These are phyloP conservation scores for Pythium vanterpoolii DNA, from an alignment of 352 stramenopile species.

Conservation along the genomic window DNA sequence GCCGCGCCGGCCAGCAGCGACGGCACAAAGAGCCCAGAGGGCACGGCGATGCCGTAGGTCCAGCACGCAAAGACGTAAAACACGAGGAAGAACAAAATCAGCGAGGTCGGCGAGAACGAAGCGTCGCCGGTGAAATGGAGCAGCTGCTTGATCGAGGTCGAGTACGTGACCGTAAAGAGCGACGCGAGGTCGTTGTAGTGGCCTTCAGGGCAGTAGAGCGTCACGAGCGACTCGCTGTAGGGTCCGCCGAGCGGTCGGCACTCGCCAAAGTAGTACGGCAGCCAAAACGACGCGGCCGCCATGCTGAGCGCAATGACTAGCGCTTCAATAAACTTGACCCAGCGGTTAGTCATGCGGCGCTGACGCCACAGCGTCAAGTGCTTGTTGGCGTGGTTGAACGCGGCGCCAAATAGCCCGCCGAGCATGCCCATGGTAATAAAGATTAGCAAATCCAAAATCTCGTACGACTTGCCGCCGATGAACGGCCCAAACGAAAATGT, in stretches of 20 bases:
- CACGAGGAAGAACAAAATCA: slow-evolving; percentile 96
- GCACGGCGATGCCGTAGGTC: slow-evolving; percentile 97
- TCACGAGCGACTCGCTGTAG: slow-evolving; percentile 84
- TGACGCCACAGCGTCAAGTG: slow-evolving; percentile 86
- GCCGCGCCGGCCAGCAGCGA: slow-evolving; percentile 94
- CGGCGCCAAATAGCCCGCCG: slow-evolving; percentile 95
- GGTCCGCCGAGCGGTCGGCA: slow-evolving; percentile 47
- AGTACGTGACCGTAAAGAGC: slow-evolving; percentile 94
- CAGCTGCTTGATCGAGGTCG: slow-evolving; percentile 94
- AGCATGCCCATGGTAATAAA: slow-evolving; percentile 97
- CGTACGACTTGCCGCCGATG: slow-evolving; percentile 86
- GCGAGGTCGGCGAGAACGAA: slow-evolving; percentile 92
- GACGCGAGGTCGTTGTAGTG: slow-evolving; percentile 98
- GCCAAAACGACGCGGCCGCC: slow-evolving; percentile 68
- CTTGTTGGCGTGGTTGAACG: slow-evolving; percentile 96
- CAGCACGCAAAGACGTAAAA: slow-evolving; percentile 93
- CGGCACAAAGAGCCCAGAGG: slow-evolving; percentile 96
- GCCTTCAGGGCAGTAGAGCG: slow-evolving; percentile 93
- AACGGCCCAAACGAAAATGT: slow-evolving; percentile 90
- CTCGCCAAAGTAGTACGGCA: slow-evolving; percentile 73
- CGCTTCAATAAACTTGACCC: slow-evolving; percentile 62
- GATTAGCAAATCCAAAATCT: slow-evolving; percentile 93
- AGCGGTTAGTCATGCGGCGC: slow-evolving; percentile 56
- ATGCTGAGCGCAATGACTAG: slow-evolving; percentile 65
- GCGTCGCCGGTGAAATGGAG: slow-evolving; percentile 92